A percentile compares a stretch with the other conserved stretches of the same genome.
These are phyloP conservation scores for Cornus controversa DNA, from an alignment of 148 eudicot genomes.

Conservation along the genomic window DNA sequence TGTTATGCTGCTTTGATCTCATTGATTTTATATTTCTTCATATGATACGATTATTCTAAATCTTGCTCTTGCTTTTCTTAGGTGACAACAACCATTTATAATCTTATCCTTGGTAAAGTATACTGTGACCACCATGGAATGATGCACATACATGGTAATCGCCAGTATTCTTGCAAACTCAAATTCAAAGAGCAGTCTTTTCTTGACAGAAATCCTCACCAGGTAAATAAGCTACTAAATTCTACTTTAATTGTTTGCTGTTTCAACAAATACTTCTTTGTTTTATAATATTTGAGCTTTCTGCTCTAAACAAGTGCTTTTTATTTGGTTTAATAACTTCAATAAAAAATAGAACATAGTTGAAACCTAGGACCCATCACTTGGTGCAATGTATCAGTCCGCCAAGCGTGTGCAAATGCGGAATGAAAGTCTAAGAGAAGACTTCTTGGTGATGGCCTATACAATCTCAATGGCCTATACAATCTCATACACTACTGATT, in stretches of 20 bases:
- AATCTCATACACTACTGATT: not conserved
- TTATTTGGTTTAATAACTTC: not conserved
- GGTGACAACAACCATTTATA: slow-evolving; percentile 92
- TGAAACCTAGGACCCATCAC: not conserved
- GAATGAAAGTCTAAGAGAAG: too few relatives aligned
- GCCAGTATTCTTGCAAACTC: slow-evolving; percentile 81
- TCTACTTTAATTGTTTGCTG: not conserved
- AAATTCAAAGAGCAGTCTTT: slow-evolving; percentile 91
- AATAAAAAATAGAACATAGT: not conserved
- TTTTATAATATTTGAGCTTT: not conserved
- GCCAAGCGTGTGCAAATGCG: not conserved
- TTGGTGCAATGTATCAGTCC: not conserved
- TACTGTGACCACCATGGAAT: slow-evolving; percentile 91
- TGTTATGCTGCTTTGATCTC: not conserved
- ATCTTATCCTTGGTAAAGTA: slow-evolving; percentile 82
- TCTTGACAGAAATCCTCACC: slow-evolving; percentile 84
- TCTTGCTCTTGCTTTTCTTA: slow-evolving; percentile 24
- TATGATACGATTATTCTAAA: not conserved
- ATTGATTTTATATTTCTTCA: not conserved
- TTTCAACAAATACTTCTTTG: not conserved
- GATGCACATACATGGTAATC: slow-evolving; percentile 79
- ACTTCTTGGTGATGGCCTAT: too few relatives aligned
- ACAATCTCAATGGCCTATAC: not conserved
- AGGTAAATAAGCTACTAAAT: slow-evolving; percentile 44
- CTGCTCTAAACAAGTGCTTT: not conserved